These are phyloP conservation scores for Evernia prunastri DNA, from an alignment of 495 filamentous ascomycete genomes.

Conservation along the genomic window DNA sequence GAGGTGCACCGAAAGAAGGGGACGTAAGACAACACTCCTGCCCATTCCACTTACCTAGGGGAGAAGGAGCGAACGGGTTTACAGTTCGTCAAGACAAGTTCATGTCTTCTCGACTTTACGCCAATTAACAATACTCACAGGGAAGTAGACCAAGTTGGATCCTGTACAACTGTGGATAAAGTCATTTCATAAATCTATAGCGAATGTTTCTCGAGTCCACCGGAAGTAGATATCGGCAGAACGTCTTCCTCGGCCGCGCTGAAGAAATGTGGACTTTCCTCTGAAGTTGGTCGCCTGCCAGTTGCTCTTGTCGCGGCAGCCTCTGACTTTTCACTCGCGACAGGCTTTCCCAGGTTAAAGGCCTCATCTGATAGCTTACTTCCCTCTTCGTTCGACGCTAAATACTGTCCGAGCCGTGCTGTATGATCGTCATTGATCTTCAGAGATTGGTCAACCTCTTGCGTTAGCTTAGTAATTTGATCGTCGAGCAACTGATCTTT, in stretches of 20 bases:
- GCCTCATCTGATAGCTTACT: not conserved
- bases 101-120: not conserved
- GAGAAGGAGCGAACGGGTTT: not conserved
- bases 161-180: not conserved
- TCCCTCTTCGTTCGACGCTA: conserved; percentile 26
- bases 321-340: not conserved
- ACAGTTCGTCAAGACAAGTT: not conserved
- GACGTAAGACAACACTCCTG: not conserved
- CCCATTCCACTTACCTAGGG: not conserved
- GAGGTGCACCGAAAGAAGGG: not conserved
- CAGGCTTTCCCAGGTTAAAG: not conserved
- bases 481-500: conserved; percentile 51
- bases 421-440: conserved; percentile 43
- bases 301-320: conserved; percentile 2
- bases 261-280: not conserved
- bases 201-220: conserved; percentile 1
- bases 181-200: conserved; percentile 2
- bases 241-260: not conserved
- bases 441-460: conserved; percentile 48
- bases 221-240: not conserved
- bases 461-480: conserved; percentile 48
- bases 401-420: conserved; percentile 35
- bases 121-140: not conserved
- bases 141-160: not conserved
- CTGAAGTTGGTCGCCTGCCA: not conserved